A percentile compares a stretch with the other conserved stretches of the same genome.
Evolutionary conservation across 345 rosid species (phyloP).

Genomic region (Pelargonium nanum): DNA sequence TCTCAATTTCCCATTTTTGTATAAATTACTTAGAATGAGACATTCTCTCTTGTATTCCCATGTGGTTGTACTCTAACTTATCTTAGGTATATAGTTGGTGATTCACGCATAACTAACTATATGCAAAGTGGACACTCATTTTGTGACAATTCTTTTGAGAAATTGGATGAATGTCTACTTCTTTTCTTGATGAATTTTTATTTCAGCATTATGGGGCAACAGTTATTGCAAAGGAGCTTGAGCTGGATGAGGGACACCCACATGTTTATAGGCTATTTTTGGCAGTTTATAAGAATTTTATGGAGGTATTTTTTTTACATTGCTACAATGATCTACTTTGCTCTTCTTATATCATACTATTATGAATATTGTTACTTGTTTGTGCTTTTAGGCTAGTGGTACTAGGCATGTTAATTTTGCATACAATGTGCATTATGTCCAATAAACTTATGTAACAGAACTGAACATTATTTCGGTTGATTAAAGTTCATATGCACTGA

Average conservation of each 20-base stretch:
- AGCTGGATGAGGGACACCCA: slow-evolving; percentile 49
- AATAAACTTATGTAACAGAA: neutral
- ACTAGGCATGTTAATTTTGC: neutral
- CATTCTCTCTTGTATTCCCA: no score
- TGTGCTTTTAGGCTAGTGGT: neutral
- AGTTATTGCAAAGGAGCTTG: slow-evolving; percentile 70
- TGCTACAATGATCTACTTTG: no score
- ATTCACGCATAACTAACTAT: no score
- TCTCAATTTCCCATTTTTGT: no score
- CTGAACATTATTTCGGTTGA: no score
- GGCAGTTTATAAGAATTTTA: slow-evolving; percentile 73
- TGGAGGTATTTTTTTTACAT: slow-evolving; percentile 38
- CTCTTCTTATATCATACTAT: neutral
- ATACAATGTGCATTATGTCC: neutral
- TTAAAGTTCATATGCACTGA: no score
- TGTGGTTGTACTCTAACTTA: no score
- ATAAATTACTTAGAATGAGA: no score
- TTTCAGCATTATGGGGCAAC: slow-evolving; percentile 75
- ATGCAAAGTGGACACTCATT: no score
- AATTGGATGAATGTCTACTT: neutral
- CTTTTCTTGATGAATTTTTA: neutral
- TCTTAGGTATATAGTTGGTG: no score
- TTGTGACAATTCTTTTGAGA: neutral
- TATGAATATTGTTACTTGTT: neutral
- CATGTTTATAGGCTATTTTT: slow-evolving; percentile 55